These are phyloP conservation scores for Basidioascus undulatus DNA, from an alignment of 768 basidiomycete genomes.

Conservation along the genomic window DNA sequence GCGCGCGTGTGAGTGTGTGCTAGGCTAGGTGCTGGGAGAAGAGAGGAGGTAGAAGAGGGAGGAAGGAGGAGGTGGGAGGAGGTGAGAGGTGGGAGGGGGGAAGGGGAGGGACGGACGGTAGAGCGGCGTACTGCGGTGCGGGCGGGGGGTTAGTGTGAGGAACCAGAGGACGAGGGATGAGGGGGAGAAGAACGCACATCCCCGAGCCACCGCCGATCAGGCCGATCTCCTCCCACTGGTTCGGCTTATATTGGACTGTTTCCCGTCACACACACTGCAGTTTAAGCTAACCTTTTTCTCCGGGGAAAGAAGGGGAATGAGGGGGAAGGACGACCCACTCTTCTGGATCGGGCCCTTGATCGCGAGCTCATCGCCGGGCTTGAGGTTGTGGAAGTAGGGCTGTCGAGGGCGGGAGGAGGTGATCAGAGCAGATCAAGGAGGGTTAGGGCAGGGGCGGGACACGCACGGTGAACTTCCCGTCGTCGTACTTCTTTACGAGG, in stretches of 20 bases:
- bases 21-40: no score
- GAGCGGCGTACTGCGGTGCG: constrained; percentile 44
- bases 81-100: no score
- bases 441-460: neutral
- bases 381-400: constrained; percentile 45
- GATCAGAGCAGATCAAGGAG: neutral
- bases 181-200: no score
- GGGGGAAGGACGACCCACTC: neutral
- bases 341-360: constrained; percentile 43
- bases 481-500: constrained; percentile 47
- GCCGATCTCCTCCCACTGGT: constrained; percentile 40
- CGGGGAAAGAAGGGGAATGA: neutral
- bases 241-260: constrained; percentile 6
- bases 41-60: no score
- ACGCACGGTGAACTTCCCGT: neutral
- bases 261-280: no score
- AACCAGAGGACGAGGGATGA: no score
- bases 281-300: no score
- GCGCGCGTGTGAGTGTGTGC: no score
- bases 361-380: constrained; percentile 51
- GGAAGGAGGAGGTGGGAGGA: no score
- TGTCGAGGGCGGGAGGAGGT: constrained; percentile 27
- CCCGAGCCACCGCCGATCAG: constrained; percentile 86
- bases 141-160: no score
- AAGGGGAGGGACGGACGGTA: no score